These are phyloP conservation scores for Gossypium anomalum DNA, from an alignment of 345 rosid genomes.

Conservation along the genomic window DNA sequence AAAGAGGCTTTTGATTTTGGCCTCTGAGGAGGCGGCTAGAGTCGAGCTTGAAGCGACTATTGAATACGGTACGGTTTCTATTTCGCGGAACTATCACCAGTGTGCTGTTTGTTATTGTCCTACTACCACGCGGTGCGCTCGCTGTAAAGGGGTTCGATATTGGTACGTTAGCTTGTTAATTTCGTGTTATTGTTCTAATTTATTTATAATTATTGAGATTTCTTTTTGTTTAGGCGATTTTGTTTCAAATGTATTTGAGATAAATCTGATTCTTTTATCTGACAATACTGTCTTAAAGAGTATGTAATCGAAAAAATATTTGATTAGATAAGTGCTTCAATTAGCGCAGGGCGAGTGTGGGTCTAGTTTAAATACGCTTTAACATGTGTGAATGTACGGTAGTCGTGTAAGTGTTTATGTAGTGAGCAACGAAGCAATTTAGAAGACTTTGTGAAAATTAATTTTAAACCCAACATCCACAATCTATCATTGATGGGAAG, in stretches of 20 bases:
- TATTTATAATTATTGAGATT: not conserved
- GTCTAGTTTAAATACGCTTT: not conserved
- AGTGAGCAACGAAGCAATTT: not conserved
- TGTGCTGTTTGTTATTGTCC: slow-evolving; percentile 75
- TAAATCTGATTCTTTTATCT: not conserved
- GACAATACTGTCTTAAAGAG: too few species aligned
- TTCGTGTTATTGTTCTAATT: not conserved
- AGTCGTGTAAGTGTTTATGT: not conserved
- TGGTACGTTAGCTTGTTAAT: slow-evolving; percentile 50
- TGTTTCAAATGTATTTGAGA: not conserved
- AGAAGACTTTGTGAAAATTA: slow-evolving; percentile 4
- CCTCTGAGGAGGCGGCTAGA: slow-evolving; percentile 79
- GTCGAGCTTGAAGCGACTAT: slow-evolving; percentile 75
- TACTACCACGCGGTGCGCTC: slow-evolving; percentile 81
- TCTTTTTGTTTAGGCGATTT: slow-evolving; percentile 4
- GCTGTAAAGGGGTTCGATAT: slow-evolving; percentile 82
- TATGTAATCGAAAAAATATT: not conserved
- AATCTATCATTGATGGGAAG: not conserved
- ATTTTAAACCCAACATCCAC: slow-evolving; percentile 1
- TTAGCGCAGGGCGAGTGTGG: not conserved
- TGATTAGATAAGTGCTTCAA: not conserved
- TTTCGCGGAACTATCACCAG: slow-evolving; percentile 33
- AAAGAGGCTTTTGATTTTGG: slow-evolving; percentile 64
- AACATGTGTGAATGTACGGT: not conserved
- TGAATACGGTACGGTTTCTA: slow-evolving; percentile 33